phyloP scores from a whole-genome alignment of 352 stramenopile species.

The Phytopythium montanum region DNA sequence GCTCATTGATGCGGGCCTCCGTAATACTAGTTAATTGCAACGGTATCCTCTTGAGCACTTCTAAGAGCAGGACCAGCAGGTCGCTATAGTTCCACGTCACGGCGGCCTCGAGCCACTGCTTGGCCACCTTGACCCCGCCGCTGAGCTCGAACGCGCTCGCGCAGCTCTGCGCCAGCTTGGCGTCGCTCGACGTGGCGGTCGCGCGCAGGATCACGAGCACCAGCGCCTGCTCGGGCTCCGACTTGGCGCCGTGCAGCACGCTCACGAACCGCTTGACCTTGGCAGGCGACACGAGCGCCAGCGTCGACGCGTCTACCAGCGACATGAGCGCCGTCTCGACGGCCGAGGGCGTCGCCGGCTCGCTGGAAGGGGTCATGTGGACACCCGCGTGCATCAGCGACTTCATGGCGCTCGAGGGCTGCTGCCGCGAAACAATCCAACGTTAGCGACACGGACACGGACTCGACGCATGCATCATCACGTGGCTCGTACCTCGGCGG shows the following conservation, averaged over 20 bases:
- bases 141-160: conserved; percentile 65
- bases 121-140: conserved; percentile 69
- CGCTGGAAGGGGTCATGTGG: neutral
- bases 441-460: neutral
- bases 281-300: conserved; percentile 42
- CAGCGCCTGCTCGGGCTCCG: conserved; percentile 65
- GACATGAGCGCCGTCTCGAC: conserved; percentile 44
- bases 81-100: conserved; percentile 80
- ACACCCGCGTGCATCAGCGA: neutral
- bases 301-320: conserved; percentile 50
- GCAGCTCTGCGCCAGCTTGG: conserved; percentile 57
- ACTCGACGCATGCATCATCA: neutral
- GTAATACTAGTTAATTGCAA: conserved; percentile 87
- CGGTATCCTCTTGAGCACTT: conserved; percentile 76
- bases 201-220: conserved; percentile 67
- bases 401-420: neutral
- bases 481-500: neutral
- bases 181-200: conserved; percentile 49
- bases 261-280: conserved; percentile 61
- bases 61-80: conserved; percentile 74
- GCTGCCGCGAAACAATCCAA: neutral
- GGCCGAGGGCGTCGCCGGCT: conserved; percentile 18
- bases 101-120: conserved; percentile 71
- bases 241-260: conserved; percentile 52
- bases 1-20: conserved; percentile 85